Conservation (phyloP, 768 basidiomycete species). For the Leucocoprinus birnbaumii region DNA sequence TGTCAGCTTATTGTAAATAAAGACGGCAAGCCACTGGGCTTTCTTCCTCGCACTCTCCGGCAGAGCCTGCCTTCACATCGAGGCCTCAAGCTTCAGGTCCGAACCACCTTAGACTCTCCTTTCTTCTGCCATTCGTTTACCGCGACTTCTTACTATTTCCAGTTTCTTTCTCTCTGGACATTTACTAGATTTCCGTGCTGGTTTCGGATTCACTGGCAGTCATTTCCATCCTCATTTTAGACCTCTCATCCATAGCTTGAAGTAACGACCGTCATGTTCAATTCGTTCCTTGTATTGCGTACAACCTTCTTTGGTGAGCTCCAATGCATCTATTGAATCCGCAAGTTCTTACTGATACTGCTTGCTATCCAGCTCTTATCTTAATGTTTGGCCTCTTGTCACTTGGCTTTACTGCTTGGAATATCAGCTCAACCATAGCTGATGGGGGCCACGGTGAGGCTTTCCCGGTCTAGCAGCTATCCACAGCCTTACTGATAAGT, state of each 20-base stretch:
- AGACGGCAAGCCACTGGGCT: neutral
- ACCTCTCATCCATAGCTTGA: neutral
- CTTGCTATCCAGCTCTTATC: conserved; percentile 36
- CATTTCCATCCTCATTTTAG: no score
- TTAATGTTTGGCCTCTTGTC: conserved; percentile 48
- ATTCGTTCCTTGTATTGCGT: conserved; percentile 54
- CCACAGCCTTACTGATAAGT: neutral
- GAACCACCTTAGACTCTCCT: neutral
- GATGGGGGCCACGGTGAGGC: conserved; percentile 30
- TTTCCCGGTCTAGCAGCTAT: conserved; percentile 13
- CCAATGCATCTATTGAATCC: neutral
- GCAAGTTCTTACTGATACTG: neutral
- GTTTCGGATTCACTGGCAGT: conserved; percentile 7
- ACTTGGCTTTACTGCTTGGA: conserved; percentile 59
- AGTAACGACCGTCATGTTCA: conserved; percentile 28
- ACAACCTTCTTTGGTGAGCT: conserved; percentile 55
- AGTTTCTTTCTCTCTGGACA: conserved; percentile 1
- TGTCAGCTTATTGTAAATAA: conserved; percentile 3
- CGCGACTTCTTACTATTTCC: conserved; percentile 1
- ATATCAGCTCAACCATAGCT: conserved; percentile 36
- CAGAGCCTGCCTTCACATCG: conserved; percentile 17
- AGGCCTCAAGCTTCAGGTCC: neutral
- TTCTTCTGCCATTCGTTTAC: conserved; percentile 5
- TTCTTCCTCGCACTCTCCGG: conserved; percentile 23
- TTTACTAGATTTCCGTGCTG: conserved; percentile 6